Conservation (phyloP, 305 asterid species). For the Fraxinus ornus region DNA sequence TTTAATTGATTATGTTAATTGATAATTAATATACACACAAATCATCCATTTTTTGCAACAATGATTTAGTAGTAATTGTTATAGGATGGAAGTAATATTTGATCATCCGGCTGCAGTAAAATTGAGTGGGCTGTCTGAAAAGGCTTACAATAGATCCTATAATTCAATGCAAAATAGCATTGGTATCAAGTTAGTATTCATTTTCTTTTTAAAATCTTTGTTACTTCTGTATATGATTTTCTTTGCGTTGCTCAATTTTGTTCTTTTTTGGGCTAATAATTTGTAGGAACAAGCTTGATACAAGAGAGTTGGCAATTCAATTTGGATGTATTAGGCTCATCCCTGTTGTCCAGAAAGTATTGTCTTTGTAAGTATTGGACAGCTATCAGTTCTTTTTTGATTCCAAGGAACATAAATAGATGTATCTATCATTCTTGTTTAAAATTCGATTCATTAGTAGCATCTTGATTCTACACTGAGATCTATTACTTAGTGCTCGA, state of each 20-base stretch:
- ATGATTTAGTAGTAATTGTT: conserved; percentile 1
- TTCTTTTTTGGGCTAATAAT: background rate
- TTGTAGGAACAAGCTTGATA: conserved; percentile 76
- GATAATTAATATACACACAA: background rate
- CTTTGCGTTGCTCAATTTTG: background rate
- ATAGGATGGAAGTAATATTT: conserved; percentile 71
- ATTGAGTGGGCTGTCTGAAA: conserved; percentile 83
- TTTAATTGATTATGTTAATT: background rate
- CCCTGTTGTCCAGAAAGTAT: conserved; percentile 70
- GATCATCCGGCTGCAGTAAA: conserved; percentile 69
- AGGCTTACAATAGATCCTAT: conserved; percentile 78
- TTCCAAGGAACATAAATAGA: background rate
- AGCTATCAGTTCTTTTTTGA: background rate
- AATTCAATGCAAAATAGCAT: conserved; percentile 89
- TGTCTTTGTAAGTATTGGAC: conserved; percentile 54
- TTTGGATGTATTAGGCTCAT: conserved; percentile 89
- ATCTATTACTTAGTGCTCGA: background rate
- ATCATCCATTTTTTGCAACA: background rate
- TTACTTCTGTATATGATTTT: background rate
- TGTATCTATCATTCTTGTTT: background rate
- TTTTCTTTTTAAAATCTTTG: conserved; percentile 3
- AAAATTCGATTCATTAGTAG: background rate
- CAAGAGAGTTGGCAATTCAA: conserved; percentile 83
- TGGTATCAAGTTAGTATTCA: conserved; percentile 66
- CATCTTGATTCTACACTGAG: background rate